Evolutionary conservation across 2,329 filamentous ascomycete genomes (phyloP), one percentile per base, ranked within the genome.

Genomic region (Ophiostoma sp.): DNA sequence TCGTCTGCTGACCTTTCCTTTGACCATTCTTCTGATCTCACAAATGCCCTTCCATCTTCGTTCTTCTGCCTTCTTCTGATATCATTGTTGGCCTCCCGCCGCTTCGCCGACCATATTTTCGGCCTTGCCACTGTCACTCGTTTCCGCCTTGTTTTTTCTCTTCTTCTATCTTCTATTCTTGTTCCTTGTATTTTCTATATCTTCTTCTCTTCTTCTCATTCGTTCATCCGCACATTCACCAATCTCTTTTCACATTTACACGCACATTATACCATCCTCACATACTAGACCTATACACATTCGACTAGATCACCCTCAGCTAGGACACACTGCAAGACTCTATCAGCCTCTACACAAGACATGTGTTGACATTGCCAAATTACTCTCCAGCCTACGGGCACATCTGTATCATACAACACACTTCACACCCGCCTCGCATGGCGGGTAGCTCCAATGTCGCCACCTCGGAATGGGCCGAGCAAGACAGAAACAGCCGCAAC

Each of bases 401-500:
- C 27, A 65, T 47, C 60, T 36, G 27, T 27, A 27, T 27, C 42
- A 38, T 38, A 36, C 63, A 49, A 4, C 64, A 40, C 42, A 9
- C 41, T 18, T 16, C 8, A 64, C 11, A 45, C 16, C 18, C 12
- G 58, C 41, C 60, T 65, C 67, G 63, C 42, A 68, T 68, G 67
- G 64, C 64, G 38, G n/a, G 42, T 38, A 14, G n/a, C 38, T 3
- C 55, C 44, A 65, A 68, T 66, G 67, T 47, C 60, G 42, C 44
- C 44, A 42, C 44, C 67, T 52, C 47, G 62, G 40, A 63, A 42
- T 40, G 60, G 60, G 38, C 60, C 60, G 60, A 63, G 40, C 18
- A 63, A 36, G 58, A 62, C 55, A 40, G 8, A 5, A 18, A 40
- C 38, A 45, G 67, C 27, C 14, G 55, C 55, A 75, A 82, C 82